Conservation (phyloP, 768 basidiomycete genomes). For the Termitomyces sp. region DNA sequence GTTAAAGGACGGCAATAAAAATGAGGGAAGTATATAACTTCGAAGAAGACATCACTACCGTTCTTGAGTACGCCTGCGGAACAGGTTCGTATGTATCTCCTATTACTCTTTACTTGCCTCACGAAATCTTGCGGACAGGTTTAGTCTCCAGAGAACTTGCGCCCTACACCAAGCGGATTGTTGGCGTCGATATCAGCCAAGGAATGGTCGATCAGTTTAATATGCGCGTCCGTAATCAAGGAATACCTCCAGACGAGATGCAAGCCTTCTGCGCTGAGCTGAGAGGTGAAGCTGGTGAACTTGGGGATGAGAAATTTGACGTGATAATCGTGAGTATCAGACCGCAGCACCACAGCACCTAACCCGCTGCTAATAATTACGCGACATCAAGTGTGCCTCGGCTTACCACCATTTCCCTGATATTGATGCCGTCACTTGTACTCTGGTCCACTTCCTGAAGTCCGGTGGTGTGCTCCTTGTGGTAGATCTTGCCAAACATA, state of each 20-base stretch:
- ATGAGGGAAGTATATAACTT: constrained; percentile 40
- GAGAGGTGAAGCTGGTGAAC: constrained; percentile 37
- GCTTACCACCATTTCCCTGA: constrained; percentile 64
- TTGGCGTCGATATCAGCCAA: constrained; percentile 76
- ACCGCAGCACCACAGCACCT: not conserved
- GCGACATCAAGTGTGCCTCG: constrained; percentile 43
- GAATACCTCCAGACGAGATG: constrained; percentile 63
- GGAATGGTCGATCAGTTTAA: constrained; percentile 67
- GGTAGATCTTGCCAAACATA: constrained; percentile 33
- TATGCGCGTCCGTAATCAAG: constrained; percentile 48
- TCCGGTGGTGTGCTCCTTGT: constrained; percentile 58
- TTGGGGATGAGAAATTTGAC: constrained; percentile 57
- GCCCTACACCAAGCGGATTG: constrained; percentile 51
- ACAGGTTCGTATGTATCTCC: constrained; percentile 30
- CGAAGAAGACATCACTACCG: constrained; percentile 45
- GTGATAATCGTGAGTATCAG: constrained; percentile 54
- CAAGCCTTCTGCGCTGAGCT: constrained; percentile 49
- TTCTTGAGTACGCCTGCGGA: constrained; percentile 76
- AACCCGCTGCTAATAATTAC: not conserved
- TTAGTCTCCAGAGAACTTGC: constrained; percentile 57
- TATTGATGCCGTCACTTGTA: constrained; percentile 44
- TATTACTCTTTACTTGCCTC: not conserved
- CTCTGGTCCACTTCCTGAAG: constrained; percentile 52
- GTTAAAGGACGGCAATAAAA: constrained; percentile 27
- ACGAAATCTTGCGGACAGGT: constrained; percentile 33